These are phyloP conservation scores for Mortierella sp. DNA, from an alignment of 371 early-diverging fungal genomes.

Conservation along the genomic window DNA sequence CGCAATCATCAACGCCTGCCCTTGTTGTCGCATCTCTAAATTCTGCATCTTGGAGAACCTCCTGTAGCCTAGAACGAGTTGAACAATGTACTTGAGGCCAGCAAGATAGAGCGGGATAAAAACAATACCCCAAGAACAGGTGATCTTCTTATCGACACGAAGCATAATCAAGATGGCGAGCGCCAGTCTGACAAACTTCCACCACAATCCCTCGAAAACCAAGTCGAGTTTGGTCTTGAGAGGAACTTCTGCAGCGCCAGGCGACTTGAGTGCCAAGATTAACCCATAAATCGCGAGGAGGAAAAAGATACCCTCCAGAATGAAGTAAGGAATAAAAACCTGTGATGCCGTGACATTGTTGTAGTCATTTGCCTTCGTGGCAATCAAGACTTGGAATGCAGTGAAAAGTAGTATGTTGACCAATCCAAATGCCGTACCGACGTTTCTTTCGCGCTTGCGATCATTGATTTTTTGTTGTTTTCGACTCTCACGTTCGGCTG, in stretches of 20 bases:
- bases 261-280: slow-evolving; percentile 5
- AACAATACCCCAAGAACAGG: slow-evolving; percentile 76
- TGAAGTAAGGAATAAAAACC: slow-evolving; percentile 56
- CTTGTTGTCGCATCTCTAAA: slow-evolving; percentile 61
- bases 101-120: slow-evolving; percentile 50
- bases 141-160: slow-evolving; percentile 67
- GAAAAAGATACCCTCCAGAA: slow-evolving; percentile 30
- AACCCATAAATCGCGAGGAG: slow-evolving; percentile 19
- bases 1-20: slow-evolving; percentile 62
- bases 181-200: slow-evolving; percentile 65
- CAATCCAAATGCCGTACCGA: slow-evolving; percentile 35
- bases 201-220: slow-evolving; percentile 71
- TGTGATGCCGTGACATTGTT: slow-evolving; percentile 36
- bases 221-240: slow-evolving; percentile 15
- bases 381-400: slow-evolving; percentile 65
- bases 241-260: slow-evolving; percentile 9
- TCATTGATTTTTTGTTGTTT: slow-evolving; percentile 36
- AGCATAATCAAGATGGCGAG: slow-evolving; percentile 72
- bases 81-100: slow-evolving; percentile 68
- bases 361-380: slow-evolving; percentile 61
- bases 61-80: slow-evolving; percentile 63
- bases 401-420: slow-evolving; percentile 57
- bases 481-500: slow-evolving; percentile 36
- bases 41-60: slow-evolving; percentile 63
- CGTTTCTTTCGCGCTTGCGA: slow-evolving; percentile 24